A percentile compares a stretch with the other conserved stretches of the same genome.
Evolutionary conservation across 495 filamentous ascomycete species (phyloP).

Genomic region (Tuber borchii): DNA sequence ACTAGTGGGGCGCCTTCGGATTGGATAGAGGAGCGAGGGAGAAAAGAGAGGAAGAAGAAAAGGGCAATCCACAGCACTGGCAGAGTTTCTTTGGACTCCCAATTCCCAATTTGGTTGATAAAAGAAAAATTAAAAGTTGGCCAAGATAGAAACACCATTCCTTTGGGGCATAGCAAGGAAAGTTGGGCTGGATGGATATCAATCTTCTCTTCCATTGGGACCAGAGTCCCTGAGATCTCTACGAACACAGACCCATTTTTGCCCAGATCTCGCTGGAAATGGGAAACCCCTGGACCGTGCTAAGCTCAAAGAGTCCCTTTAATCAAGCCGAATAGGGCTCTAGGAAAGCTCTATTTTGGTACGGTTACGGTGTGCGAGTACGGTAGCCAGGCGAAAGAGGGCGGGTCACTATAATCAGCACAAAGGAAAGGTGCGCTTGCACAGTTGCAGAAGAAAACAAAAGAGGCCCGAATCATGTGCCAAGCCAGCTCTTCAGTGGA

Average conservation of each 20-base stretch:
- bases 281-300: not conserved
- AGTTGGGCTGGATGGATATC: not conserved
- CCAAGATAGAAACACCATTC: not conserved
- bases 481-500: slow-evolving; percentile 17
- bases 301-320: not conserved
- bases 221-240: not conserved
- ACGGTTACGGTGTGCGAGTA: slow-evolving; percentile 1
- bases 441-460: slow-evolving; percentile 5
- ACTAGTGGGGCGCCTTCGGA: not conserved
- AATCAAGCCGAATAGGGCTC: not conserved
- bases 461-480: not conserved
- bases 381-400: slow-evolving; percentile 13
- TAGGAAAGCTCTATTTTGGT: slow-evolving; percentile 12
- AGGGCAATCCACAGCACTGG: not conserved
- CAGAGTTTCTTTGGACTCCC: not conserved
- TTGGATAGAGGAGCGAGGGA: not conserved
- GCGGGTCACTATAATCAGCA: slow-evolving; percentile 7
- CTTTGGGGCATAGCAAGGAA: not conserved
- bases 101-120: not conserved
- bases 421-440: slow-evolving; percentile 10
- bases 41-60: not conserved
- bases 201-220: not conserved
- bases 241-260: not conserved
- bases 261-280: not conserved
- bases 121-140: not conserved